A percentile compares a stretch with the other conserved stretches of the same genome.
These are phyloP conservation scores for Rhodomyrtus tomentosa DNA, from an alignment of 345 rosid species.

Conservation along the genomic window DNA sequence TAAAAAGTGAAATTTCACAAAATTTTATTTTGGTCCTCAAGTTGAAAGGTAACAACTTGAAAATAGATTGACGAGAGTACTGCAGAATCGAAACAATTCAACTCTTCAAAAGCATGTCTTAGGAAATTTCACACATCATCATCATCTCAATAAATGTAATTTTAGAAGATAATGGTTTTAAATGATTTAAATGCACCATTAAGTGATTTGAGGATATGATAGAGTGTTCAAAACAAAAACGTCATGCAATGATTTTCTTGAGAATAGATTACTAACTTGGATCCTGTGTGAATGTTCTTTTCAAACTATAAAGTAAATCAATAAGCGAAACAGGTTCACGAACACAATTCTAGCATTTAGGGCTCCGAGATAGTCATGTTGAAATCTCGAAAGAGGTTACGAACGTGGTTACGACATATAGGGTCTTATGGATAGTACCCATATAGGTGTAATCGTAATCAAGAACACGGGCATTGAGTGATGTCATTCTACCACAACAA, in stretches of 20 bases:
- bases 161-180: neutral
- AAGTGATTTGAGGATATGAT: neutral
- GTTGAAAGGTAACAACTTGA: neutral
- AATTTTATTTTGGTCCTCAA: neutral
- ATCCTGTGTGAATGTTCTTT: neutral
- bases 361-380: no score
- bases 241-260: neutral
- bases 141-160: neutral
- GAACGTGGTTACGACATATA: no score
- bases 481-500: no score
- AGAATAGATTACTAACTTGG: neutral
- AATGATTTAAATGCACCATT: neutral
- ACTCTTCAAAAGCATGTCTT: neutral
- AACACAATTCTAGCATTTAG: no score
- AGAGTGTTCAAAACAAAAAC: neutral
- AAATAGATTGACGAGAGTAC: neutral
- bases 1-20: neutral
- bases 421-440: no score
- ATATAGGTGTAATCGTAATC: no score
- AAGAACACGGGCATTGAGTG: no score
- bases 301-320: no score
- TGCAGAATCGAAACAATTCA: neutral
- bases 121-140: neutral
- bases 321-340: no score
- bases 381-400: no score